Percentiles rank a stretch among this genome's conserved stretches.
Conservation (phyloP, 352 stramenopile genomes). For the Phytophthora ramorum region DNA sequence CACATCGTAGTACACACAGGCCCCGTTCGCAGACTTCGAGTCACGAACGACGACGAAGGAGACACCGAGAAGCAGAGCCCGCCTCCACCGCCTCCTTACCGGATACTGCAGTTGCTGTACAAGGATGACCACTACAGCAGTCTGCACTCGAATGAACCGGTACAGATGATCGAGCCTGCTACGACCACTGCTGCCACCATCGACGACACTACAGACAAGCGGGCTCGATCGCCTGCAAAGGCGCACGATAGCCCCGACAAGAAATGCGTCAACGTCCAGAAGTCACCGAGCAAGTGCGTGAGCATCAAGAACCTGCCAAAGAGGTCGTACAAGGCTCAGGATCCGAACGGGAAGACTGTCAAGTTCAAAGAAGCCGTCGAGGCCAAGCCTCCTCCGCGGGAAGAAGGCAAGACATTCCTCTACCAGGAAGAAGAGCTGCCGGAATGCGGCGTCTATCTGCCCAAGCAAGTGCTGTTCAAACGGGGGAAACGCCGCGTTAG, state of each 20-base stretch:
- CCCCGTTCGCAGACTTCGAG: slow-evolving; percentile 47
- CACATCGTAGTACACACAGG: slow-evolving; percentile 71
- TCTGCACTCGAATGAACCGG: slow-evolving; percentile 35
- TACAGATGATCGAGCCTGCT: slow-evolving; percentile 5
- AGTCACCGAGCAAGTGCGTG: slow-evolving; percentile 10
- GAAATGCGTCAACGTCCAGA: slow-evolving; percentile 15
- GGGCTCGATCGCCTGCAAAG: slow-evolving; percentile 17
- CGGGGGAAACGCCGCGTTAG: slow-evolving; percentile 37
- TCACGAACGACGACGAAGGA: slow-evolving; percentile 42
- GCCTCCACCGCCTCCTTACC: slow-evolving; percentile 30
- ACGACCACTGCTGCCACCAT: neutral
- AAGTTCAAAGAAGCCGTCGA: slow-evolving; percentile 26
- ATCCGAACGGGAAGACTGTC: slow-evolving; percentile 20
- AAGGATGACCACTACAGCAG: slow-evolving; percentile 66
- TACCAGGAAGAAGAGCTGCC: slow-evolving; percentile 22
- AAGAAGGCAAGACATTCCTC: slow-evolving; percentile 10
- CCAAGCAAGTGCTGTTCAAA: slow-evolving; percentile 44
- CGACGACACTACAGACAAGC: slow-evolving; percentile 23
- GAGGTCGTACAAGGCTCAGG: slow-evolving; percentile 6
- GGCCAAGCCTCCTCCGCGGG: slow-evolving; percentile 9
- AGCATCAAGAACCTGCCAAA: slow-evolving; percentile 10
- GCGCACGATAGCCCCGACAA: slow-evolving; percentile 17
- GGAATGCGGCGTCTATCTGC: slow-evolving; percentile 38
- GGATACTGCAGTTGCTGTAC: slow-evolving; percentile 56
- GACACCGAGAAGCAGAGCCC: slow-evolving; percentile 10